Base-by-base conservation (phyloP, 192 early-diverging fungal genomes). In the Polychytrium aggregatum region DNA sequence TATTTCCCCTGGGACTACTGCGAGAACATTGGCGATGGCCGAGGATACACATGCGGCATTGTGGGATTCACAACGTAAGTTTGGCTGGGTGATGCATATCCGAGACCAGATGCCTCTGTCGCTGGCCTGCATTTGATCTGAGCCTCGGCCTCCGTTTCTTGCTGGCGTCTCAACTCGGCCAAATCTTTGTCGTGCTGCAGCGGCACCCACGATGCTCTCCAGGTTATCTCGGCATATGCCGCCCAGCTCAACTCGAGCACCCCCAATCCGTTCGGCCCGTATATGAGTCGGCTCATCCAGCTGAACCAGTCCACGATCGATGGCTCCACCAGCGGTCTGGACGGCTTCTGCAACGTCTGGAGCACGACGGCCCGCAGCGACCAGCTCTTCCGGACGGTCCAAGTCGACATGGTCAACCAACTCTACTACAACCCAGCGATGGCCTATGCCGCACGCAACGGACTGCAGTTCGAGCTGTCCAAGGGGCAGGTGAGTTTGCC, bases 1-100 rank as follows among this genome's bases (percentile, higher is more conserved):
- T 10, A 53, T 35, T 66, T 71, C 38, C 29, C 60, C 30, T 75
- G 62, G 41, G 63, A 59, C 21, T 65, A 63, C 37, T 68, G 60
- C 53, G 47, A 56, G 24, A 37, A 67, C 29, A 56, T 70, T 24
- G 10, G 50, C 0, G 57, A 67, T 39, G 62, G 62, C 20, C 47
- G 67, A n/a, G 74, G 64, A 8, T 76, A 55, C 35, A 62, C 66
- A 10, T 58, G 52, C 24, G 74, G 74, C 17, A 68, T 76, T 45
- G 68, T 66, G 3, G 67, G 66, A 1, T 76, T 76, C 53, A 67
- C 63, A 33, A 65, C 74, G 29, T 58, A 39, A 25, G 53, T 31
- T 27, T 8, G n/a, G n/a, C n/a, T n/a, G n/a, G n/a, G n/a, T n/a
- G n/a, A n/a, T n/a, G n/a, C n/a, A n/a, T n/a, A n/a, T n/a, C n/a